These are phyloP conservation scores for Diplotaxis tenuifolia DNA, from an alignment of 345 rosid species.

Conservation along the genomic window DNA sequence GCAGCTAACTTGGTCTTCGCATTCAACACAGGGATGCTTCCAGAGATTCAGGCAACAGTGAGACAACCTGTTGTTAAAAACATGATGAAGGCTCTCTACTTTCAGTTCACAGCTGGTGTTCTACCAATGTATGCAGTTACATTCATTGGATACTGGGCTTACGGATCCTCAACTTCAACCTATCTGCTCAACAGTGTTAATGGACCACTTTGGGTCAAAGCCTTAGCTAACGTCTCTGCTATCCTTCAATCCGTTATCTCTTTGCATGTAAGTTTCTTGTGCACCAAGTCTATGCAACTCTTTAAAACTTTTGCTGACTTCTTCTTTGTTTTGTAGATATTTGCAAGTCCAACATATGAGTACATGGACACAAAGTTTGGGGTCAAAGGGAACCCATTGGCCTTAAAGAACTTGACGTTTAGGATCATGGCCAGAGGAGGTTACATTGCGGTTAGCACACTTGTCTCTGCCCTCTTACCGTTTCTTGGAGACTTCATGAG, in stretches of 20 bases:
- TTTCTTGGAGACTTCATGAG: slow-evolving; percentile 92
- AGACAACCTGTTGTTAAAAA: not conserved
- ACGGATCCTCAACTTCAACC: not conserved
- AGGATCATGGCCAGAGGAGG: slow-evolving; percentile 70
- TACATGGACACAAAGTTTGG: slow-evolving; percentile 83
- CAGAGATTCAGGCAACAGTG: slow-evolving; percentile 1
- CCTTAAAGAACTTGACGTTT: slow-evolving; percentile 54
- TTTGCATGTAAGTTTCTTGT: not conserved
- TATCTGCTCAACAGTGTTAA: not conserved
- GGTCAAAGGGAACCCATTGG: slow-evolving; percentile 62
- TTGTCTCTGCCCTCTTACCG: slow-evolving; percentile 78
- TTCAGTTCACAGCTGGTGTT: not conserved
- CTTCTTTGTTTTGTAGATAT: slow-evolving; percentile 49
- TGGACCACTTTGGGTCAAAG: not conserved
- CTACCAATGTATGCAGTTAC: not conserved
- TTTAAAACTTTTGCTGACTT: not conserved
- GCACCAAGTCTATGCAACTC: not conserved
- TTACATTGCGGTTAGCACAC: slow-evolving; percentile 63
- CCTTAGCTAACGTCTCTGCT: not conserved
- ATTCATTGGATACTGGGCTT: not conserved
- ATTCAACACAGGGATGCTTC: slow-evolving; percentile 2
- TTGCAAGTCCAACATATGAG: slow-evolving; percentile 91
- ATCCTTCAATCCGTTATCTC: not conserved
- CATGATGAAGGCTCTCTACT: not conserved
- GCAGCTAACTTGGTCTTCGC: not conserved